Evolutionary conservation across 305 asterid genomes (phyloP).

Genomic region (Fraxinus baroniana): DNA sequence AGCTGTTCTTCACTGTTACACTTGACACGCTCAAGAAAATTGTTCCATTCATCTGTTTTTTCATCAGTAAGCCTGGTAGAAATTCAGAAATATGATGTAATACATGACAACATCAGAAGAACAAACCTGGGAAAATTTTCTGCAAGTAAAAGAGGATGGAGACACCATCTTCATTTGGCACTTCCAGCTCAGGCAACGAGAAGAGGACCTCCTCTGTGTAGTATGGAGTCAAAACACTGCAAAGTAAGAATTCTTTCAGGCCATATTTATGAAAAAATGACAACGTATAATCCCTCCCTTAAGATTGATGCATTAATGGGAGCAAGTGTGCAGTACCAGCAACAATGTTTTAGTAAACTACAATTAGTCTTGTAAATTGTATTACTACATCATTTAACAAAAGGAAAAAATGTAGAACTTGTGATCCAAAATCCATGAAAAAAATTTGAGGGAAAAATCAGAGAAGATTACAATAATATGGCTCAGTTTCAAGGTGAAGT

Average conservation of each 20-base stretch:
- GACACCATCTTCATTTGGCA: slow-evolving; percentile 94
- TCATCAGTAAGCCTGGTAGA: slow-evolving; percentile 21
- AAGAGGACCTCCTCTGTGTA: slow-evolving; percentile 94
- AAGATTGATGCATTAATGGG: neutral
- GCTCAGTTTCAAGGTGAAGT: neutral
- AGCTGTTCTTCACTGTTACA: slow-evolving; percentile 75
- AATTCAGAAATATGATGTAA: slow-evolving; percentile 16
- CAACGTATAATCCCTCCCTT: neutral
- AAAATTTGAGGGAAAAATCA: neutral
- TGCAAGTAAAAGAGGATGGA: slow-evolving; percentile 94
- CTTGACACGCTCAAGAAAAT: slow-evolving; percentile 85
- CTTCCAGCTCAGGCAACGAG: slow-evolving; percentile 89
- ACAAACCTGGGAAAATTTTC: slow-evolving; percentile 93
- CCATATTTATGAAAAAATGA: neutral
- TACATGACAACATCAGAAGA: slow-evolving; percentile 20
- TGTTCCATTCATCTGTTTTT: slow-evolving; percentile 88
- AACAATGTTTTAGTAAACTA: neutral
- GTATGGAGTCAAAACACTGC: slow-evolving; percentile 91
- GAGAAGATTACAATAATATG: neutral
- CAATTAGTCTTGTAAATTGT: neutral
- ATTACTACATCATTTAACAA: neutral
- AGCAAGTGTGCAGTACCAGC: neutral
- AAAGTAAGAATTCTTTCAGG: slow-evolving; percentile 8
- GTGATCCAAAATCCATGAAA: neutral
- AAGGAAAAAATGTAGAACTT: neutral